phyloP scores from a whole-genome alignment of 2,329 filamentous ascomycete genomes.

The Fusarium floridanum region DNA sequence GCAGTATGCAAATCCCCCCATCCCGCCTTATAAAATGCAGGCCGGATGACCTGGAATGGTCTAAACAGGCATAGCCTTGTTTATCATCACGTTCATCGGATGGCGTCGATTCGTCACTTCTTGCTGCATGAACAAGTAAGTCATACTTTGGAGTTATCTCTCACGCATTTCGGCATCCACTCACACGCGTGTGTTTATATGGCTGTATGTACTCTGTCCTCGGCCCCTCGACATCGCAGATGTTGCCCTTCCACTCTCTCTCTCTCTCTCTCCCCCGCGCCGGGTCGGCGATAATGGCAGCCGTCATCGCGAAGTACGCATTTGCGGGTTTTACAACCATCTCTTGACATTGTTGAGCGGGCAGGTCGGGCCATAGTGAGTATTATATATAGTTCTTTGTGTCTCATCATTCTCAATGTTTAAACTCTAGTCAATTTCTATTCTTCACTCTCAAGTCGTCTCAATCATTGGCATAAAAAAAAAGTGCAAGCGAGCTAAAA shows the following conservation, averaged over 20 bases:
- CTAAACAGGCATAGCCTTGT: conserved; percentile 33
- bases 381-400: conserved; percentile 20
- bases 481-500: conserved; percentile 7
- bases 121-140: conserved; percentile 28
- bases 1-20: background rate
- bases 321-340: conserved; percentile 17
- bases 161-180: background rate
- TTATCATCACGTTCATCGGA: conserved; percentile 17
- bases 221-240: background rate
- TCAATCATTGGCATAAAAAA: no score
- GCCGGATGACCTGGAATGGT: conserved; percentile 21
- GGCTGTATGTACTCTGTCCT: background rate
- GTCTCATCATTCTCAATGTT: background rate
- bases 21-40: conserved; percentile 3
- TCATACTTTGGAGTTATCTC: conserved; percentile 28
- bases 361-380: background rate
- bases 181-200: background rate
- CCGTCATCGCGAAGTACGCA: conserved; percentile 36
- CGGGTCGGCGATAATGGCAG: conserved; percentile 3
- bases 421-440: no score
- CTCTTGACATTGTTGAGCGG: background rate
- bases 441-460: no score
- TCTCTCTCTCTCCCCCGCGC: background rate
- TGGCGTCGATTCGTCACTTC: conserved; percentile 14
- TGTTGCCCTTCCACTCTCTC: background rate